Evolutionary conservation across 305 asterid genomes (phyloP), one percentile per base, ranked within the genome.

Genomic region (Ilex paraguariensis): DNA sequence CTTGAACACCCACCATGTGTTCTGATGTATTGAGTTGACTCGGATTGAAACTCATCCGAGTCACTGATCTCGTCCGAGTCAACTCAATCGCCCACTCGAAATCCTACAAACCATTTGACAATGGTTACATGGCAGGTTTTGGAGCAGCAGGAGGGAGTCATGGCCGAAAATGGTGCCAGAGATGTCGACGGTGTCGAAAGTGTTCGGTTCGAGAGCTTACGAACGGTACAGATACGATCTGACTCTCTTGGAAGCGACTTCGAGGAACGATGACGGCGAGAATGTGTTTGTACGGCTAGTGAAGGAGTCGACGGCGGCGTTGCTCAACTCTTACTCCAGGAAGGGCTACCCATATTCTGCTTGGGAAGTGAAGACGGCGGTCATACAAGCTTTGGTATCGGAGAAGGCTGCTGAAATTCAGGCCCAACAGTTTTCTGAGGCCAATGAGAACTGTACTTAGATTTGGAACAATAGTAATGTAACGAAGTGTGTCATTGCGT

Each of bases 161-260:
- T 90, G 97, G 97, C 96, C 97, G 52, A 90, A 65, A 64, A 90
- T 90, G 95, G 95, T 82, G 2, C 96, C 93, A 0, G 81, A 77
- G 61, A 70, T 53, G 63, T 87, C 97, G 9, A 82, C 92, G 51
- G 87, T 90, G 45, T 76, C 87, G 0, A 90, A 83, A 17, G 88
- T 87, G 6, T 90, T 90, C 72, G 87, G 97, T 14, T 87, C 96
- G 16, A 67, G 84, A 60, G 91, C 85, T 1, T 79, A 70, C 66
- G 97, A 90, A 75, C 73, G 89, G 57, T 87, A 76, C 77, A 72
- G 86, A 63, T 69, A 46, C 13, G 86, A 90, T 54, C 79, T 90
- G 28, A 90, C 93, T 62, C 75, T 90, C 58, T 31, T 77, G 63
- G 96, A 87, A 57, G 97, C 97, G 32, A 77, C 88, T 10, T 66